These are phyloP conservation scores for Penicillium verhagenii DNA, from an alignment of 495 filamentous ascomycete species.

Conservation along the genomic window DNA sequence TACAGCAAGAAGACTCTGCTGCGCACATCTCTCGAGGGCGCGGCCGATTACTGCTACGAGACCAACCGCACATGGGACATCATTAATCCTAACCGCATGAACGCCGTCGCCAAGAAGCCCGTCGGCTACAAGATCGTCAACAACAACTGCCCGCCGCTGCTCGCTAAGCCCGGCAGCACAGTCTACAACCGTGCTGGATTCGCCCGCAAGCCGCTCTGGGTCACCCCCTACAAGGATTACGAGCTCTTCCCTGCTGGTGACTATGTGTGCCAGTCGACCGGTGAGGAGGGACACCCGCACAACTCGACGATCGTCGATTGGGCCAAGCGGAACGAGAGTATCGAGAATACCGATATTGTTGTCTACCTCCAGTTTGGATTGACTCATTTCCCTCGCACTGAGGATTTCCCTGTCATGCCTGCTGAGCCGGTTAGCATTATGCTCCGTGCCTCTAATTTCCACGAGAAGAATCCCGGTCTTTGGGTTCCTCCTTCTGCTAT, in stretches of 20 bases:
- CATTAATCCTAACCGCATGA: slow-evolving; percentile 44
- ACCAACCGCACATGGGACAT: slow-evolving; percentile 50
- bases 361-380: slow-evolving; percentile 60
- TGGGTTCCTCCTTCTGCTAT: slow-evolving; percentile 60
- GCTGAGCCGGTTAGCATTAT: slow-evolving; percentile 66
- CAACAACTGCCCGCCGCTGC: slow-evolving; percentile 33
- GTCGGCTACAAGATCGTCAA: slow-evolving; percentile 42
- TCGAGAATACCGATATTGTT: slow-evolving; percentile 54
- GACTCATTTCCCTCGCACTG: slow-evolving; percentile 55
- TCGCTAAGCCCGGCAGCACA: slow-evolving; percentile 37
- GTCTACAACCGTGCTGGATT: slow-evolving; percentile 41
- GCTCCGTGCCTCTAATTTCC: slow-evolving; percentile 68
- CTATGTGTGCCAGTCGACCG: slow-evolving; percentile 48
- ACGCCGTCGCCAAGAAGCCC: slow-evolving; percentile 38
- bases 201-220: slow-evolving; percentile 38
- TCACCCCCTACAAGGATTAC: slow-evolving; percentile 40
- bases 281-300: slow-evolving; percentile 33
- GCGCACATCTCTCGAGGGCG: slow-evolving; percentile 39
- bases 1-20: slow-evolving; percentile 47
- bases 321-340: slow-evolving; percentile 50
- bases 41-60: slow-evolving; percentile 46
- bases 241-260: slow-evolving; percentile 50
- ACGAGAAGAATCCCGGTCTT: slow-evolving; percentile 65
- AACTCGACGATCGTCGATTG: slow-evolving; percentile 36
- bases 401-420: slow-evolving; percentile 71